Evolutionary conservation across 1,139 yeast genomes (phyloP), one percentile per base, ranked within the genome.

Genomic region (Diutina scorzettiae): DNA sequence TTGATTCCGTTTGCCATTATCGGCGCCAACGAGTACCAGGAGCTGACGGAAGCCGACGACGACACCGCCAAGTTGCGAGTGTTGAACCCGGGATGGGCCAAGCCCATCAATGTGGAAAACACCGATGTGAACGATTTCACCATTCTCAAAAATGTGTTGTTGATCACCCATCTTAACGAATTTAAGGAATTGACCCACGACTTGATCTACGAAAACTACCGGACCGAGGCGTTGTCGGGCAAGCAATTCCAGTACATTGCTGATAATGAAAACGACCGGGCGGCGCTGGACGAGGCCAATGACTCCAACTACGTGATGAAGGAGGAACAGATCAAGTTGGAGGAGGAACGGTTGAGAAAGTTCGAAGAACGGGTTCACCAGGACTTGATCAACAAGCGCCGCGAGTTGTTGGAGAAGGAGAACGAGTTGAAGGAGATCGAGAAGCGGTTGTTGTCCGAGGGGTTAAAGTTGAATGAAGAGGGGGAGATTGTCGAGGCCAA

Each of bases 131-230:
- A 80, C 47, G 87, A 81, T 56, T 81, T 81, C 53, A 69, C 81
- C 11, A 66, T 73, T 43, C 68, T 81, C 56, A 79, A 78, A 57
- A 76, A 80, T 46, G 79, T 80, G 5, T 59, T 81, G 47, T 66
- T 81, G 49, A 84, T 84, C 36, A 81, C 89, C n/a, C 89, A 81
- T 58, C 66, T 81, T n/a, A 89, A 84, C 56, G 98, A 91, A 57
- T 74, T 91, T 60, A 85, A 89, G 60, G 97, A 91, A 55, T 76
- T 81, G 56, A 91, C 97, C 19, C 96, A 87, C 57, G 96, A 87
- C 57, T 77, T 84, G 53, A 68, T 89, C 49, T 91, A 91, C 58
- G 98, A 91, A 60, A 79, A 81, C 47, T 91, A 91, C 62, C 74
- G 91, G 66, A 78, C 85, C n/a, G 77, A 74, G 51, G 80, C 73